Percentiles rank a stretch among this genome's conserved stretches.
phyloP scores from a whole-genome alignment of 768 basidiomycete genomes.

The Tylopilus intermedius region DNA sequence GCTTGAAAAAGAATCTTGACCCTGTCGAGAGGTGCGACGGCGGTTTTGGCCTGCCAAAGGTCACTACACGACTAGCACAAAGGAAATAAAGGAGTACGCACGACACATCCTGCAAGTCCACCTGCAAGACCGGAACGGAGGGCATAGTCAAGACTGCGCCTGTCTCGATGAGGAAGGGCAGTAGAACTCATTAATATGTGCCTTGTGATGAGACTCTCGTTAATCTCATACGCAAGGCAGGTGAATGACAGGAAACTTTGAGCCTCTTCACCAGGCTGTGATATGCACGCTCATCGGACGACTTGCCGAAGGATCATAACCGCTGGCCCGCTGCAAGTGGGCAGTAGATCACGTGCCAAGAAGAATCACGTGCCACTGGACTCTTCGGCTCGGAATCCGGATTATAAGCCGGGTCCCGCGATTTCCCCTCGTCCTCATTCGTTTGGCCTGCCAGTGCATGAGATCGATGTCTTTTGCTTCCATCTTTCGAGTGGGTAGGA shows the following conservation, averaged over 20 bases:
- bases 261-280: not conserved
- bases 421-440: too few relatives aligned
- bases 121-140: conserved; percentile 87
- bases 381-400: not conserved
- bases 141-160: conserved; percentile 54
- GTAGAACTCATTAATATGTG: conserved; percentile 30
- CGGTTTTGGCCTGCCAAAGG: conserved; percentile 74
- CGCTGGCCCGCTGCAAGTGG: not conserved
- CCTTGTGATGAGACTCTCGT: not conserved
- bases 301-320: conserved; percentile 14
- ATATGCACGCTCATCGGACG: not conserved
- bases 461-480: conserved; percentile 3
- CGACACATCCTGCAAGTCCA: conserved; percentile 89
- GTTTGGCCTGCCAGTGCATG: too few relatives aligned
- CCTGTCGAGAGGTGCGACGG: conserved; percentile 91
- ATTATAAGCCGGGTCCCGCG: too few relatives aligned
- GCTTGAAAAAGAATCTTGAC: conserved; percentile 99
- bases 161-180: conserved; percentile 40
- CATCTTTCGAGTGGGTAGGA: not conserved
- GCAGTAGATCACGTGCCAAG: not conserved
- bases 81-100: conserved; percentile 39
- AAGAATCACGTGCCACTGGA: not conserved
- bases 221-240: conserved; percentile 9
- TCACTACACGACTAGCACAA: conserved; percentile 2
- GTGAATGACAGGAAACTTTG: not conserved